phyloP scores from a whole-genome alignment of 148 eudicot species.

The Simmondsia chinensis region DNA sequence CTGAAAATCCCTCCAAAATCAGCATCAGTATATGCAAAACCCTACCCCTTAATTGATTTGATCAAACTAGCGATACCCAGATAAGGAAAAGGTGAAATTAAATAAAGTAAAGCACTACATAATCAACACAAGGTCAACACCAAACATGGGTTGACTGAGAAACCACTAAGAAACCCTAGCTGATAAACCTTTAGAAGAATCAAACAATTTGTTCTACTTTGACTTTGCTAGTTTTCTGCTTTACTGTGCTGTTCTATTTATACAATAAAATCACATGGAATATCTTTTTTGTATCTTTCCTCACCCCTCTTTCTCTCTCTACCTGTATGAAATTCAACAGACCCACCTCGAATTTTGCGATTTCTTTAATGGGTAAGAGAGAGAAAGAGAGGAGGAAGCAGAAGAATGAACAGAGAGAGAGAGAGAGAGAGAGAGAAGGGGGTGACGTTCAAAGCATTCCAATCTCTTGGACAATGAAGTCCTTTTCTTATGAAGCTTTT shows the following conservation, averaged over 20 bases:
- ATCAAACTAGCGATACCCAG: slow-evolving; percentile 6
- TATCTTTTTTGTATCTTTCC: not conserved
- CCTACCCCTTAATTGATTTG: not conserved
- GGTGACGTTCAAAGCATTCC: slow-evolving; percentile 21
- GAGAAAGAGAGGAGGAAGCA: not conserved
- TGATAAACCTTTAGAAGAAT: slow-evolving; percentile 11
- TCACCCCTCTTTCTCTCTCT: not conserved
- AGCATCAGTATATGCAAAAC: not conserved
- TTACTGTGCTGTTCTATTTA: not conserved
- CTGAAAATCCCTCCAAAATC: slow-evolving; percentile 1
- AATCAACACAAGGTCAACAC: slow-evolving; percentile 11
- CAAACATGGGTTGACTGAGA: too few species aligned
- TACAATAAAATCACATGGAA: not conserved
- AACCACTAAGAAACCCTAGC: not conserved
- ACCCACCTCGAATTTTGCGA: slow-evolving; percentile 17
- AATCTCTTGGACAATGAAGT: slow-evolving; percentile 25
- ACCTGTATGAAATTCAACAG: slow-evolving; percentile 10
- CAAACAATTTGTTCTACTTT: slow-evolving; percentile 22
- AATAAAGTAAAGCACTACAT: slow-evolving; percentile 5
- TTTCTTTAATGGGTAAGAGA: not conserved
- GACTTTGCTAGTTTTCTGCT: slow-evolving; percentile 21
- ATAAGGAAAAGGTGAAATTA: not conserved
- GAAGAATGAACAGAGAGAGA: not conserved
- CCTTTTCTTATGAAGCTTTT: slow-evolving; percentile 21
- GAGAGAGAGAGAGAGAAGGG: not conserved